phyloP scores from a whole-genome alignment of 1,284 basidiomycete genomes.

The Melanopsichium pennsylvanicum region DNA sequence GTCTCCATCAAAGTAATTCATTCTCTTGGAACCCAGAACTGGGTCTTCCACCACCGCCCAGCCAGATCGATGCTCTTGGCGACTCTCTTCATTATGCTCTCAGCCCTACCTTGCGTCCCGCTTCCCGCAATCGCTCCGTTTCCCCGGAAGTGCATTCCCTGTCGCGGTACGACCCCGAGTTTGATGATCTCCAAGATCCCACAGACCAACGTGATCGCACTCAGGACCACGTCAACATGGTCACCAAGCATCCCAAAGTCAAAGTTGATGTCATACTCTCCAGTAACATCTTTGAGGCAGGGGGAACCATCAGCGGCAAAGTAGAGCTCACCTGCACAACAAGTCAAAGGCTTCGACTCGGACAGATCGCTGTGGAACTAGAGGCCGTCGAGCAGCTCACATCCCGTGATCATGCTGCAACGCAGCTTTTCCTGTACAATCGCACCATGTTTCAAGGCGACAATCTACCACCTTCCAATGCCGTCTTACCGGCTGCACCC shows the following conservation, averaged over 20 bases:
- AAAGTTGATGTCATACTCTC: conserved; percentile 50
- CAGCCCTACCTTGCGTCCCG: conserved; percentile 10
- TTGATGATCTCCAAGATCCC: conserved; percentile 32
- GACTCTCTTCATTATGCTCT: conserved; percentile 31
- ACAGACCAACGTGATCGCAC: conserved; percentile 27
- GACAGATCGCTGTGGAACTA: conserved; percentile 59
- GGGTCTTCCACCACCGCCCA: conserved; percentile 52
- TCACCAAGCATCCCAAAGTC: conserved; percentile 60
- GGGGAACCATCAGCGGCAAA: conserved; percentile 50
- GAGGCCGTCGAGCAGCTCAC: conserved; percentile 56
- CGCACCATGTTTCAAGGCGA: conserved; percentile 60
- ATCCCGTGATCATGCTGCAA: conserved; percentile 57
- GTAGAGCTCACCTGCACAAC: conserved; percentile 59
- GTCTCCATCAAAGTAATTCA: conserved; percentile 23
- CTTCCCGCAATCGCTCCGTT: conserved; percentile 18
- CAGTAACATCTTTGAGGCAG: conserved; percentile 54
- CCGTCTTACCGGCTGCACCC: conserved; percentile 55
- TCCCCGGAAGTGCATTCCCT: conserved; percentile 22
- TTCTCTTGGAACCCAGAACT: conserved; percentile 49
- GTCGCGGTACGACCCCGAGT: conserved; percentile 40
- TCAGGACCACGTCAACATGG: conserved; percentile 53
- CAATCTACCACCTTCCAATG: conserved; percentile 58
- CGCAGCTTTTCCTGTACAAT: conserved; percentile 59
- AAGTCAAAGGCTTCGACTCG: conserved; percentile 52
- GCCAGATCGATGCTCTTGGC: conserved; percentile 38